Base-by-base conservation (phyloP, 225 moss, liverwort and hornwort genomes). In the Thuidium tamariscinum region DNA sequence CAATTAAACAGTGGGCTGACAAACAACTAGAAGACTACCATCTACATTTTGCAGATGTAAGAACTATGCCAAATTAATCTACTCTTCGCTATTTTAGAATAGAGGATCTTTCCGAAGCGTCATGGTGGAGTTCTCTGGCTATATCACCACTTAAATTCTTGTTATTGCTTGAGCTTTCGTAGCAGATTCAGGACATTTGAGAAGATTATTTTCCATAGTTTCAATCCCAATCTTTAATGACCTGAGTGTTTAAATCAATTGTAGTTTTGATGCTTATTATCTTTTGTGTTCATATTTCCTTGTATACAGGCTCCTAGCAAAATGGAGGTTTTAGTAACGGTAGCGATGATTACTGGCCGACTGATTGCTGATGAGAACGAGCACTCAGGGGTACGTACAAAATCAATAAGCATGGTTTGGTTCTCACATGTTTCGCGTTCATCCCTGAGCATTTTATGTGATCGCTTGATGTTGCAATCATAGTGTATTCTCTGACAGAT, bases 1-100 rank as follows among this genome's bases (percentile, higher is more conserved):
- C 98, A 29, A 95, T 98, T 39, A 95, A 95, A 89, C 92, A 93
- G 68, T 98, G 98, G 98, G 98, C 96, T 84, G 98, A 96, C 67
- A 96, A 96, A 89, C 95, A 95, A 77, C 90, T 98, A 22, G 86
- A 91, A 89, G 98, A 98, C 88, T 98, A 98, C 77, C 95, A 98
- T 87, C 88, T 93, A 77, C 93, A 93, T 86, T 98, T 98, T 90
- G 92, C 91, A 15, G 95, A 95, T 61, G 96, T 96, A 92, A 87
- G 95, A 63, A 29, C 54, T 79, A 27, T 55, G 51, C 52, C 69
- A 49, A 32, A 70, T 69, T 63, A 10, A 27, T 74, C 44, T 75
- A 29, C 66, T 29, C 27, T 89, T 81, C 41, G n/a, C 10, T 61
- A 20, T 60, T 72, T 51, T 6, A 80, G n/a, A 83, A 36, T 56